A percentile compares a stretch with the other conserved stretches of the same genome.
Conservation (phyloP, 495 filamentous ascomycete genomes). For the Neurospora sp. region DNA sequence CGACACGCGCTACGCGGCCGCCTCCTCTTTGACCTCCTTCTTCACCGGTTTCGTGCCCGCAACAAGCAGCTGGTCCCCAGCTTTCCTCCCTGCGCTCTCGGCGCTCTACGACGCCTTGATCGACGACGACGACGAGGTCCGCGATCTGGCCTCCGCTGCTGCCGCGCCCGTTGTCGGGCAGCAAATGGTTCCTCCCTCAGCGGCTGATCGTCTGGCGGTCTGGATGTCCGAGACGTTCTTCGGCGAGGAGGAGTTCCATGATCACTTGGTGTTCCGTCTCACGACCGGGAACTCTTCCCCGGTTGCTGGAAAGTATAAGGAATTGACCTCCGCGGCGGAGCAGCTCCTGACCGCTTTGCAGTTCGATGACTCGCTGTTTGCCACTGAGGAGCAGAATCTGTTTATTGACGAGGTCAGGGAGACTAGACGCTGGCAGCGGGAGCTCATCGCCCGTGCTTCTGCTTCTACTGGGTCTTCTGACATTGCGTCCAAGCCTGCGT, state of each 20-base stretch:
- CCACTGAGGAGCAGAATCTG: constrained; percentile 82
- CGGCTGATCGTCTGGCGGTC: constrained; percentile 24
- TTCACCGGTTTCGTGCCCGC: constrained; percentile 2
- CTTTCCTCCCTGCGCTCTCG: constrained; percentile 34
- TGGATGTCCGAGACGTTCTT: constrained; percentile 25
- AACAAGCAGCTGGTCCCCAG: constrained; percentile 3
- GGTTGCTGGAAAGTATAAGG: constrained; percentile 1
- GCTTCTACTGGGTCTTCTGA: constrained; percentile 16
- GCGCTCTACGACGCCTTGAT: constrained; percentile 51
- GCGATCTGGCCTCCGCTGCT: constrained; percentile 49
- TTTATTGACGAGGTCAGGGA: constrained; percentile 74
- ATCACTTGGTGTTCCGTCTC: constrained; percentile 26
- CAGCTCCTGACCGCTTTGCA: constrained; percentile 41
- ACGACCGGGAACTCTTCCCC: constrained; percentile 6
- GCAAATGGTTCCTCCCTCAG: constrained; percentile 30
- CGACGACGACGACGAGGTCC: constrained; percentile 87
- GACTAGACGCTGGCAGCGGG: constrained; percentile 49
- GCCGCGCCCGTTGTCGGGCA: constrained; percentile 28
- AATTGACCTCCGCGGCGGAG: constrained; percentile 30
- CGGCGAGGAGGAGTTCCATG: constrained; percentile 17
- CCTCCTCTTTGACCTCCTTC: constrained; percentile 27
- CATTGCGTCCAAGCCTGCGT: constrained; percentile 13
- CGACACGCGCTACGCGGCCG: constrained; percentile 52
- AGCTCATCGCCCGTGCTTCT: constrained; percentile 4
- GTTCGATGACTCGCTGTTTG: constrained; percentile 68